Evolutionary conservation across 2,329 filamentous ascomycete genomes (phyloP).

Genomic region (Neonectria sp.): DNA sequence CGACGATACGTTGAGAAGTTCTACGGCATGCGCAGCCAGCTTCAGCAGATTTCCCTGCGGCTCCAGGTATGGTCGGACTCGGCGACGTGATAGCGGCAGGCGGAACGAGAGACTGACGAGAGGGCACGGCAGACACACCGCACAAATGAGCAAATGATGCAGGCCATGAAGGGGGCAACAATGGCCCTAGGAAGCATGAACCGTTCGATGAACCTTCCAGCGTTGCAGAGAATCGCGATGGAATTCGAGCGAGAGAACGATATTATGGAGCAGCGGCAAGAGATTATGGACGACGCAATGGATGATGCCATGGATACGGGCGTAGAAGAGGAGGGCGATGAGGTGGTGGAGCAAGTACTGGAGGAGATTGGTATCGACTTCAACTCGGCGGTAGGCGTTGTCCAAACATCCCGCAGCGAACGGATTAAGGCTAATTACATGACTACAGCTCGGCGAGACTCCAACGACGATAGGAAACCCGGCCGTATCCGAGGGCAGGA

Average conservation of each 20-base stretch:
- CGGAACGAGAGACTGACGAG: constrained; percentile 31
- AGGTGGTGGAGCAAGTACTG: constrained; percentile 95
- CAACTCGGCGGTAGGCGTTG: constrained; percentile 82
- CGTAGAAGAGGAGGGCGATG: constrained; percentile 95
- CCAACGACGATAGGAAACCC: constrained; percentile 86
- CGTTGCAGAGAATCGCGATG: constrained; percentile 96
- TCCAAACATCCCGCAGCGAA: constrained; percentile 41
- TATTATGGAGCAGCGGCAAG: constrained; percentile 98
- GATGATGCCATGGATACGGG: constrained; percentile 94
- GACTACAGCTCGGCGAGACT: constrained; percentile 86
- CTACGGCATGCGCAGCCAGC: constrained; percentile 96
- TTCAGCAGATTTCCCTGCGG: constrained; percentile 94
- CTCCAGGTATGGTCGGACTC: constrained; percentile 78
- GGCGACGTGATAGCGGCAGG: not conserved
- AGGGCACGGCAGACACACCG: constrained; percentile 81
- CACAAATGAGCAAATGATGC: constrained; percentile 99
- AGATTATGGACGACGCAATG: constrained; percentile 99
- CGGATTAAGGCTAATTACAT: constrained; percentile 37
- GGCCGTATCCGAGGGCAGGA: constrained; percentile 79
- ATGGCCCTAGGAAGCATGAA: constrained; percentile 97
- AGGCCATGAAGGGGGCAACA: constrained; percentile 98
- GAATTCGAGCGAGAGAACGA: constrained; percentile 99
- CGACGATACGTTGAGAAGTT: constrained; percentile 97
- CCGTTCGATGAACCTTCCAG: constrained; percentile 95
- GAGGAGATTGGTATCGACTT: constrained; percentile 98